Conservation (phyloP, 176 grass and related monocot genomes). For the Ampelocalamus luodianensis region DNA sequence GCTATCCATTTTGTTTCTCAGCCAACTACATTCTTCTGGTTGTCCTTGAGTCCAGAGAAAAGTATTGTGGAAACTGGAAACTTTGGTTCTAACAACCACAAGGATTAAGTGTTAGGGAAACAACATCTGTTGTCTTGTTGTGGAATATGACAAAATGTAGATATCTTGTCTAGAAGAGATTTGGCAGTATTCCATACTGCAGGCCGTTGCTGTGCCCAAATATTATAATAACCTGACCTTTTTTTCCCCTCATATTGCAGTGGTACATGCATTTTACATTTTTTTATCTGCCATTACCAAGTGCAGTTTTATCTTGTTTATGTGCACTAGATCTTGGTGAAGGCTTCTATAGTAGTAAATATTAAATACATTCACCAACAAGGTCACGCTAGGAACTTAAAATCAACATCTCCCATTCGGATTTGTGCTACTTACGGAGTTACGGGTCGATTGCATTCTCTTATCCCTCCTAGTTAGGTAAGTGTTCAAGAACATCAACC, state of each 20-base stretch:
- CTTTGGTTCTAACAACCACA: background rate
- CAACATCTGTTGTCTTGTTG: background rate
- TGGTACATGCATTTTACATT: background rate
- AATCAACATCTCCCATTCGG: background rate
- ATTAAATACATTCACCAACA: background rate
- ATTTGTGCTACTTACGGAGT: background rate
- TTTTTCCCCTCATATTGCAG: background rate
- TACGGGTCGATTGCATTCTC: background rate
- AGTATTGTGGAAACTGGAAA: background rate
- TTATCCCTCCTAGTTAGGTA: background rate
- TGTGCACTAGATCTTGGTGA: background rate
- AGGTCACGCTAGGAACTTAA: background rate
- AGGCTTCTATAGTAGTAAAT: background rate
- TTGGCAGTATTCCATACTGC: background rate
- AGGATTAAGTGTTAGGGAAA: background rate
- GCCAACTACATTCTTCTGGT: background rate
- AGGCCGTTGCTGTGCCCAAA: background rate
- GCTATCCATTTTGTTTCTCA: background rate
- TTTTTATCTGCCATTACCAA: background rate
- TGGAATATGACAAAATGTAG: background rate
- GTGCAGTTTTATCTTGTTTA: background rate
- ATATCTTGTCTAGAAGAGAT: background rate
- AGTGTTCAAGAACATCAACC: background rate
- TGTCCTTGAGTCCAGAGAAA: background rate
- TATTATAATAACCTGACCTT: background rate